phyloP scores from a whole-genome alignment of 139 green algal species.

The Coccomyxa sp. region DNA sequence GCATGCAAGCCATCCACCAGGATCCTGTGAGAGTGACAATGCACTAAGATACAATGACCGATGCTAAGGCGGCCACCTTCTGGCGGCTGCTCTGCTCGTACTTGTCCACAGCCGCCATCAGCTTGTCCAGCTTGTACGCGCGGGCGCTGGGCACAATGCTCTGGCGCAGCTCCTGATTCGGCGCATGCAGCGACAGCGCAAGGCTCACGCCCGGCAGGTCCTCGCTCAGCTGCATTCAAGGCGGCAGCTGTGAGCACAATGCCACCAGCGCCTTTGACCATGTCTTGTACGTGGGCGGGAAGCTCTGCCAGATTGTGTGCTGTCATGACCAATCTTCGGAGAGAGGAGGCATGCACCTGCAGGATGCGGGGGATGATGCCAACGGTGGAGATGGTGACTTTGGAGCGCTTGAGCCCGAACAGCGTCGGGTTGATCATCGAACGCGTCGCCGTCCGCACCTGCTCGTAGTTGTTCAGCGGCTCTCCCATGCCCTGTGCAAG shows the following conservation, averaged over 20 bases:
- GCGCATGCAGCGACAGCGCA: constrained; percentile 91
- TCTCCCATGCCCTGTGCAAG: constrained; percentile 87
- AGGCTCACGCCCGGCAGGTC: constrained; percentile 87
- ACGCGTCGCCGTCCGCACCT: constrained; percentile 65
- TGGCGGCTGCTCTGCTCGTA: constrained; percentile 53
- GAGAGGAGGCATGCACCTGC: not conserved
- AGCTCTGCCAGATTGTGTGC: not conserved
- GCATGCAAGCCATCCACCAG: too few relatives aligned
- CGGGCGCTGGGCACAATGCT: constrained; percentile 85
- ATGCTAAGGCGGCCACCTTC: constrained; percentile 12
- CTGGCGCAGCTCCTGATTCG: constrained; percentile 77
- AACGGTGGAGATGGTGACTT: constrained; percentile 61
- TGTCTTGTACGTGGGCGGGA: not conserved
- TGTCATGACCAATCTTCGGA: not conserved
- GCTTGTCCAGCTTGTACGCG: constrained; percentile 76
- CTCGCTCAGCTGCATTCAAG: constrained; percentile 43
- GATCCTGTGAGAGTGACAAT: too few relatives aligned
- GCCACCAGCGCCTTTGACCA: not conserved
- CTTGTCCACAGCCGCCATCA: constrained; percentile 77
- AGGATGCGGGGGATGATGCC: constrained; percentile 74
- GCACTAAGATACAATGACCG: not conserved
- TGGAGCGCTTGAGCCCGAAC: constrained; percentile 71
- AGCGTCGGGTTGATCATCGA: constrained; percentile 61
- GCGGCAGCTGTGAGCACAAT: not conserved
- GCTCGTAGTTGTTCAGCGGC: constrained; percentile 94